Base-by-base conservation (phyloP, 805 yeast species). In the Spathaspora hagerdaliae region DNA sequence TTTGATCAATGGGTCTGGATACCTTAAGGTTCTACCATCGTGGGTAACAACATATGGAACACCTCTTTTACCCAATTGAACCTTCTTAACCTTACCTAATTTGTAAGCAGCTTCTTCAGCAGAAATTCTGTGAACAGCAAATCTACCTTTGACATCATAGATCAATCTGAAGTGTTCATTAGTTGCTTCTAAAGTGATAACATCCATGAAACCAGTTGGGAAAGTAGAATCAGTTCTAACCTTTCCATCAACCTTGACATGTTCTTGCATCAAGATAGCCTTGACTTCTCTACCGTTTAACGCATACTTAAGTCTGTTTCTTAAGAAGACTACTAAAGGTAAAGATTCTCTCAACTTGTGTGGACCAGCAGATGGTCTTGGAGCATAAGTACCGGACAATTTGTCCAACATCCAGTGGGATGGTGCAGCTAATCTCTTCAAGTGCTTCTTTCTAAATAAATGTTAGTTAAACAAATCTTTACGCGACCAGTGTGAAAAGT, bases 361-460 rank as follows among this genome's bases (percentile, higher is more conserved):
- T 74, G 99, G 99, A 82, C 99, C 99, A 65, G 96, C 85, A 57
- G 97, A 90, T 72, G 98, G 96, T 82, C 98, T 90, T 81, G 99
- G 99, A 58, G 99, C 99, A 76, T 94, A 94, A 71, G 88, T 82
- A 75, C 99, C 99, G 72, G 97, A 87, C 81, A 94, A 83, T 82
- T 94, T 94, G 95, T 95, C 99, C 82, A 94, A 88, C 95, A 94
- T 87, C 99, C 99, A 94, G 86, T 94, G 99, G 82, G 91, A 86
- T 83, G 99, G 99, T 76, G 99, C 99, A 76, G 98, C 97, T 79
- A 92, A 86, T 86, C 98, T 90, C 85, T 92, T 91, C 77, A 91
- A 85, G 77, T 92, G 97, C 85, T 92, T 91, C 91, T 90, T 89
- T 86, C 91, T 87, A 71, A 29, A 14, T 3, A 32, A 36, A 35